Conservation (phyloP, 1,284 basidiomycete species). For the Ceratorhiza oryzae-sativae region DNA sequence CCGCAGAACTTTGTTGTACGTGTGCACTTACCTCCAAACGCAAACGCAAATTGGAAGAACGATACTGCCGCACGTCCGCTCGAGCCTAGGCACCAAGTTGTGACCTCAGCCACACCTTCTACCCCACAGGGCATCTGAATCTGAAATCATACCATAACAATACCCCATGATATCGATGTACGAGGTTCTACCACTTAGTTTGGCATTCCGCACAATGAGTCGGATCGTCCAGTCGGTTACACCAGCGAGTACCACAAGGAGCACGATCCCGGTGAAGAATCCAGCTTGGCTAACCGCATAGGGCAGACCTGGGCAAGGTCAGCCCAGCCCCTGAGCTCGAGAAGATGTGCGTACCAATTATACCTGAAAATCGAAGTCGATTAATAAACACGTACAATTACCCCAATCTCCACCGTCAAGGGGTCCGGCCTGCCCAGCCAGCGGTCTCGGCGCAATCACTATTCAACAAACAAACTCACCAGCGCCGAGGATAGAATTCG, state of each 20-base stretch:
- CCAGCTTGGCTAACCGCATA: conserved; percentile 94
- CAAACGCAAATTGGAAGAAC: conserved; percentile 97
- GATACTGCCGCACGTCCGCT: conserved; percentile 91
- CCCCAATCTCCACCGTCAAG: background rate
- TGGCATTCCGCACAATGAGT: conserved; percentile 93
- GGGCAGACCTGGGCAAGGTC: conserved; percentile 69
- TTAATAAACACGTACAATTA: conserved; percentile 13
- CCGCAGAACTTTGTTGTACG: background rate
- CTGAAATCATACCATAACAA: conserved; percentile 73
- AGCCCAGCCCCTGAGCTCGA: background rate
- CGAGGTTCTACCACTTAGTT: conserved; percentile 88
- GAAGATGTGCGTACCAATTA: conserved; percentile 69
- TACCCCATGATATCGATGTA: conserved; percentile 98
- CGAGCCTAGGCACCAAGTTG: conserved; percentile 46
- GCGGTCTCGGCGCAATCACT: background rate
- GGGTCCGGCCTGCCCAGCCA: background rate
- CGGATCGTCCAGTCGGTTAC: conserved; percentile 99
- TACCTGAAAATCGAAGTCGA: conserved; percentile 58
- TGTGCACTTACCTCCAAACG: conserved; percentile 81
- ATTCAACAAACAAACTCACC: conserved; percentile 57
- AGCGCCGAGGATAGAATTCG: conserved; percentile 96
- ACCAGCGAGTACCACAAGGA: conserved; percentile 80
- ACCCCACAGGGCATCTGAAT: background rate
- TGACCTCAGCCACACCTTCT: background rate
- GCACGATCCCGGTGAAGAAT: conserved; percentile 83